phyloP scores from a whole-genome alignment of 2,329 filamentous ascomycete species.

The Calonectria hawksworthii region DNA sequence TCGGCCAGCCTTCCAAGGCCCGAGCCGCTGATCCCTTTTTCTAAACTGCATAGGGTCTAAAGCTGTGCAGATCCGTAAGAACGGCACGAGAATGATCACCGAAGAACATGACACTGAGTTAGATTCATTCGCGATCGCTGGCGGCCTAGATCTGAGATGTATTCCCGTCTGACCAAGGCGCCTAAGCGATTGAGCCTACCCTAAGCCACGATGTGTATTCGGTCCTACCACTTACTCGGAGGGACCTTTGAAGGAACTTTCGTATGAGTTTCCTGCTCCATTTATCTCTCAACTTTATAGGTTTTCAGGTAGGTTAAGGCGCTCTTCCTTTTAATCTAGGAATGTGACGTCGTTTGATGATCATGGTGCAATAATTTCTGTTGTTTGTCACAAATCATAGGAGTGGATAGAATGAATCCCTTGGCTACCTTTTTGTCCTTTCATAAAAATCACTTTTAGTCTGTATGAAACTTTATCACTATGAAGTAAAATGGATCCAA shows the following conservation, averaged over 20 bases:
- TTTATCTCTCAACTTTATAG: background rate
- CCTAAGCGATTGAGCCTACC: background rate
- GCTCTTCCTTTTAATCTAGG: background rate
- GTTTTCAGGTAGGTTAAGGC: background rate
- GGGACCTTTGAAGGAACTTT: background rate
- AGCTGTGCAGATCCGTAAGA: background rate
- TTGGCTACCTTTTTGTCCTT: too few species aligned
- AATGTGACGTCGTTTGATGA: background rate
- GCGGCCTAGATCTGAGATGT: background rate
- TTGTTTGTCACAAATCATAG: background rate
- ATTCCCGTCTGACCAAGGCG: background rate
- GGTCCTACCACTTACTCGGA: background rate
- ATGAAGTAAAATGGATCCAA: background rate
- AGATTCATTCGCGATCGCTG: background rate
- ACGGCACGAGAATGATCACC: background rate
- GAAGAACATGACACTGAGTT: too few species aligned
- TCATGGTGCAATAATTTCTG: background rate
- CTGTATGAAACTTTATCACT: background rate
- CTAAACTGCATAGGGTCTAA: constrained; percentile 4
- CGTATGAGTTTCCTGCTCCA: background rate
- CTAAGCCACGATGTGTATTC: background rate
- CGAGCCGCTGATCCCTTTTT: background rate
- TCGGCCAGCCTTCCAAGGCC: background rate
- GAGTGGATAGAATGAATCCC: too few species aligned
- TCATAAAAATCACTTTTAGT: background rate